phyloP scores from a whole-genome alignment of 345 rosid genomes.

The Eutrema japonicum region DNA sequence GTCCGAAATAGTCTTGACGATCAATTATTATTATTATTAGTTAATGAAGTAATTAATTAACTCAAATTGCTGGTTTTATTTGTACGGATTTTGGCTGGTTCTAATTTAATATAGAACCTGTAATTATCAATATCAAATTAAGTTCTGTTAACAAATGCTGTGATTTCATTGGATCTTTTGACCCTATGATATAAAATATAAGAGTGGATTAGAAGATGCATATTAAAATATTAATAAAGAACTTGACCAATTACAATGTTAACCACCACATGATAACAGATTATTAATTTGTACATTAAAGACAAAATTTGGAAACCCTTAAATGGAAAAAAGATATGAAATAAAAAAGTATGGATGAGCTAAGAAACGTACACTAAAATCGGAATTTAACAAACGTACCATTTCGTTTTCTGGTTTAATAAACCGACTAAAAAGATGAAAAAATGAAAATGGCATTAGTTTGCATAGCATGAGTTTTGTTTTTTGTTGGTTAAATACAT shows the following conservation, averaged over 20 bases:
- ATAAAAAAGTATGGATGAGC: background rate
- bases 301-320: slow-evolving; percentile 1
- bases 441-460: no score
- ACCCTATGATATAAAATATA: slow-evolving; percentile 27
- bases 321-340: background rate
- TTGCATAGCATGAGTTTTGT: no score
- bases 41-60: slow-evolving; percentile 18
- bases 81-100: slow-evolving; percentile 28
- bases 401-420: no score
- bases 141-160: slow-evolving; percentile 25
- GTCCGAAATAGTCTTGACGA: slow-evolving; percentile 32
- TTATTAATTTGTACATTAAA: background rate
- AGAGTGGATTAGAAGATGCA: slow-evolving; percentile 27
- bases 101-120: slow-evolving; percentile 17
- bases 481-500: no score
- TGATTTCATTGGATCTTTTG: slow-evolving; percentile 24
- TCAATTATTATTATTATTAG: slow-evolving; percentile 24
- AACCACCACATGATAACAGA: slow-evolving; percentile 17
- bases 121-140: slow-evolving; percentile 9
- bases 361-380: no score
- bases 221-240: slow-evolving; percentile 12
- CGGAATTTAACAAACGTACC: no score
- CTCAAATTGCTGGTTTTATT: slow-evolving; percentile 1
- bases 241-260: slow-evolving; percentile 36
- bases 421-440: no score